These are phyloP conservation scores for Puccinia coronata DNA, from an alignment of 1,284 basidiomycete genomes.

Conservation along the genomic window DNA sequence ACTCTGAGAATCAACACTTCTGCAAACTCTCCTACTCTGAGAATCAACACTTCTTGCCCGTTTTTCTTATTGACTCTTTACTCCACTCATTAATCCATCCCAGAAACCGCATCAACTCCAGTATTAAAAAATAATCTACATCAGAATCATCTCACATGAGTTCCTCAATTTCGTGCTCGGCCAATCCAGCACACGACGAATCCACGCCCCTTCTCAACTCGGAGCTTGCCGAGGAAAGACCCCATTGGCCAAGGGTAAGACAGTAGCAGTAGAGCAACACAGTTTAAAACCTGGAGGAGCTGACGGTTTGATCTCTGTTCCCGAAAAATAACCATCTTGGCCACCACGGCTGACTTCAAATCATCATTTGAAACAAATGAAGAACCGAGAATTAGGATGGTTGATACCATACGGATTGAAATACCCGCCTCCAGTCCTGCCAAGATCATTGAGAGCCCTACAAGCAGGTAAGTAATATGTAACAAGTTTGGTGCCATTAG, in stretches of 20 bases:
- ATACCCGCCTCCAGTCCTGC: constrained; percentile 43
- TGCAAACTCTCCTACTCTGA: too few relatives aligned
- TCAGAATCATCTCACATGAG: neutral
- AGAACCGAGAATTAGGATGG: constrained; percentile 48
- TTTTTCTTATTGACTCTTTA: neutral
- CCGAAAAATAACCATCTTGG: neutral
- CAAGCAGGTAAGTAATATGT: constrained; percentile 36
- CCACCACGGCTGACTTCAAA: too few relatives aligned
- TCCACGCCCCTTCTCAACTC: constrained; percentile 23
- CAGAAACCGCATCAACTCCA: neutral
- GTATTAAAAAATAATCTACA: too few relatives aligned
- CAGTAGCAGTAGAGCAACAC: too few relatives aligned
- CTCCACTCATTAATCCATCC: neutral
- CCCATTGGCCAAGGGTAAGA: constrained; percentile 41
- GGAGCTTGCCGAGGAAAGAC: constrained; percentile 3
- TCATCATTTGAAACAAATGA: too few relatives aligned
- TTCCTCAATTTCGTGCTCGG: neutral
- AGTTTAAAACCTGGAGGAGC: neutral
- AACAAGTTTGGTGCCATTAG: too few relatives aligned
- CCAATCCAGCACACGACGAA: constrained; percentile 6
- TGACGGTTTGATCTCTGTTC: neutral
- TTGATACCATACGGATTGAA: constrained; percentile 33
- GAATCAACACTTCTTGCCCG: neutral
- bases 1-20: neutral
- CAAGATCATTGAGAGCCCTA: constrained; percentile 34